phyloP scores from a whole-genome alignment of 805 yeast species.

The Monosporozyma aquatica region DNA sequence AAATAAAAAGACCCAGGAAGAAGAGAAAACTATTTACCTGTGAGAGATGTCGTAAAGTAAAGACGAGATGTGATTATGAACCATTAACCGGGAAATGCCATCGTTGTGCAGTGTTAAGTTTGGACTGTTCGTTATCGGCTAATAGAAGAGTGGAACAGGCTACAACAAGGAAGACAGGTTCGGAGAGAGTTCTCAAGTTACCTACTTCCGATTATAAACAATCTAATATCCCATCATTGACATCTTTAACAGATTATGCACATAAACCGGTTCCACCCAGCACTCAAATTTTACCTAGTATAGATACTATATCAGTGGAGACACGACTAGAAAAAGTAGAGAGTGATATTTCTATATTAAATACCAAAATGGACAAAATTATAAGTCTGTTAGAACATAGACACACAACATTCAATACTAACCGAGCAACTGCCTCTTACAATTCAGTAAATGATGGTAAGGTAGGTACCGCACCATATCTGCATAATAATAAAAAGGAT shows the following conservation, averaged over 20 bases:
- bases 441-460: slow-evolving; percentile 9
- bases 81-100: slow-evolving; percentile 38
- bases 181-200: background rate
- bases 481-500: too few species aligned
- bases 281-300: background rate
- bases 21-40: slow-evolving; percentile 39
- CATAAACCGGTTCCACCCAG: background rate
- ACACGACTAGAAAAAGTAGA: slow-evolving; percentile 21
- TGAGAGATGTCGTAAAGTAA: slow-evolving; percentile 43
- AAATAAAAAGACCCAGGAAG: slow-evolving; percentile 24
- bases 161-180: background rate
- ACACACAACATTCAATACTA: background rate
- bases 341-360: slow-evolving; percentile 16
- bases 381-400: slow-evolving; percentile 4
- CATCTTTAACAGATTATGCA: background rate
- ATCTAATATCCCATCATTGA: background rate
- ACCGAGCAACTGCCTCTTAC: background rate
- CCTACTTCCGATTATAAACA: background rate
- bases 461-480: background rate
- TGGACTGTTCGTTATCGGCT: slow-evolving; percentile 38
- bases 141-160: background rate
- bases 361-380: slow-evolving; percentile 18
- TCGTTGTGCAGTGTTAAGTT: slow-evolving; percentile 40
- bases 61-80: slow-evolving; percentile 50
- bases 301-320: background rate